Conservation (phyloP, 768 basidiomycete species). For the Tricholoma hemisulphureum region DNA sequence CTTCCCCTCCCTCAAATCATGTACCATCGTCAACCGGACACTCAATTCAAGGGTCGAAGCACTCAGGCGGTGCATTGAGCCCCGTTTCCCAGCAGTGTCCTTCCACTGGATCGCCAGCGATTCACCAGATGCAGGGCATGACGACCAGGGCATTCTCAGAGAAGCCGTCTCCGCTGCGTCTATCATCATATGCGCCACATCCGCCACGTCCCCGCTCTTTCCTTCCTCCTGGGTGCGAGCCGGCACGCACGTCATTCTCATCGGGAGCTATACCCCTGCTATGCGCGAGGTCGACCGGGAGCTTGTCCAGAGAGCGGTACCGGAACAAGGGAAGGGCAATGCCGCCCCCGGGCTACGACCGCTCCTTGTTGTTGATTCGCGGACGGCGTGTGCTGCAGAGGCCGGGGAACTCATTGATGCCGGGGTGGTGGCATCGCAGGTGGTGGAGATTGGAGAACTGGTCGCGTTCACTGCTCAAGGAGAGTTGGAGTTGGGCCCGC, state of each 20-base stretch:
- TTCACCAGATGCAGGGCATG: conserved; percentile 4
- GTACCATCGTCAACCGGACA: conserved; percentile 66
- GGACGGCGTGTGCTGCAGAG: conserved; percentile 65
- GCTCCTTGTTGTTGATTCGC: conserved; percentile 71
- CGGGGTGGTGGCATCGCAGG: conserved; percentile 30
- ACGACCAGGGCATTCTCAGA: conserved; percentile 18
- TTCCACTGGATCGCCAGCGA: conserved; percentile 19
- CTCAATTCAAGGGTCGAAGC: conserved; percentile 43
- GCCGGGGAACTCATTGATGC: conserved; percentile 81
- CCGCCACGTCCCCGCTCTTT: conserved; percentile 70
- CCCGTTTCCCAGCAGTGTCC: conserved; percentile 24
- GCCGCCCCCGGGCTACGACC: conserved; percentile 10
- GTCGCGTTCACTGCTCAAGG: conserved; percentile 26
- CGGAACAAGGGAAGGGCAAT: not conserved
- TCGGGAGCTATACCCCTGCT: conserved; percentile 77
- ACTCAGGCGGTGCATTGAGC: conserved; percentile 31
- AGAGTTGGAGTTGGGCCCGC: conserved; percentile 3
- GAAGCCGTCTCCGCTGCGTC: conserved; percentile 41
- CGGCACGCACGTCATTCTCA: conserved; percentile 69
- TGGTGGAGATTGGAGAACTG: conserved; percentile 73
- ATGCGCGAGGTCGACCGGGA: conserved; percentile 75
- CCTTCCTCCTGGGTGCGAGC: conserved; percentile 58
- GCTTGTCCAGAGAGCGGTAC: conserved; percentile 52
- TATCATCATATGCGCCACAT: conserved; percentile 75
- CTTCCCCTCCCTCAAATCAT: conserved; percentile 51